Evolutionary conservation across 352 stramenopile genomes (phyloP), one percentile per base, ranked within the genome.

Genomic region (Aphanomyces stellatus): DNA sequence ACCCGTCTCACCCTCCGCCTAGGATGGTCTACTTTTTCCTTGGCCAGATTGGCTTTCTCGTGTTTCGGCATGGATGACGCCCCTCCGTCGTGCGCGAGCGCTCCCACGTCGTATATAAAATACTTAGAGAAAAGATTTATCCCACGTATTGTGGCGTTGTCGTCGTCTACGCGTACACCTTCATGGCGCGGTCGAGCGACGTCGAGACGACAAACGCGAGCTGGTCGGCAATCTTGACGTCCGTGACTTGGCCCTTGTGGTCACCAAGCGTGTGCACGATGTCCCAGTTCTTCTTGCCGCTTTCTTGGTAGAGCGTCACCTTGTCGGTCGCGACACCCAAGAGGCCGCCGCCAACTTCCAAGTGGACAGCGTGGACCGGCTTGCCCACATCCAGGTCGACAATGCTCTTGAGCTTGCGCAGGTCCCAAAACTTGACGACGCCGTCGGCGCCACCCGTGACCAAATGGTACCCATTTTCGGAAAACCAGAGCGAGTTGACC

Each of bases 401-500:
- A 53, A 95, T 82, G 68, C 76, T 92, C 67, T 87, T 87, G 41
- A 90, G 80, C 73, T 95, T 97, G 55, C 93, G 88, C 67, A 99
- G 74, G 74, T 99, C 96, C 93, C 92, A 98, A 25, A 98, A 76
- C 62, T 85, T 80, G 42, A 98, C 80, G 24, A 84, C 64, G 10
- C 89, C 91, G 35, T 95, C 87, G 28, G 81, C 72, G 27, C 78
- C 80, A 19, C 81, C 87, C 15, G 88, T 91, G 0, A 88, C 93
- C 33, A 99, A 73, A 51, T 98, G 81, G 73, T 98, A 98, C 28
- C 96, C 96, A 71, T 98, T 98, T 73, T 98, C 93, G 5, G 89
- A 98, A 72, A 98, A 97, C 51, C 76, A 73, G 31, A 99, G 74
- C 37, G 76, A 72, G 31, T 77, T 79, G 22, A 98, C 78, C 22